A percentile compares a stretch with the other conserved stretches of the same genome.
These are phyloP conservation scores for Neonectria coccinea DNA, from an alignment of 2,329 filamentous ascomycete species.

Conservation along the genomic window DNA sequence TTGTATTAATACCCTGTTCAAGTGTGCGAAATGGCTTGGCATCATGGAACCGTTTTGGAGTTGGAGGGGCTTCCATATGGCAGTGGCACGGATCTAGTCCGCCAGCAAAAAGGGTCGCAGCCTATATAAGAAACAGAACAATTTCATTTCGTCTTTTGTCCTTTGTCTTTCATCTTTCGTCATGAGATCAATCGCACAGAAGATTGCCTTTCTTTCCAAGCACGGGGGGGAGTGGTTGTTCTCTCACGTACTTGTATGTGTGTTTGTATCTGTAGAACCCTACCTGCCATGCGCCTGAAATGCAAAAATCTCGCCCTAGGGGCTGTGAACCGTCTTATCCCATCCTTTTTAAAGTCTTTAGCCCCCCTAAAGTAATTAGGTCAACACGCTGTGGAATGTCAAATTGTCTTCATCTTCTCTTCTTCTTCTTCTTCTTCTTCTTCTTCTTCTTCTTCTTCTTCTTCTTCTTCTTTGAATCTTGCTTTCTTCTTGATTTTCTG, in stretches of 20 bases:
- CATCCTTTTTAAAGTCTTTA: conserved; percentile 28
- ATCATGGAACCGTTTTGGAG: conserved; percentile 35
- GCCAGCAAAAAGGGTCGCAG: conserved; percentile 28
- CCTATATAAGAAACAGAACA: conserved; percentile 29
- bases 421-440: background rate
- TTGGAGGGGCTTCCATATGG: conserved; percentile 31
- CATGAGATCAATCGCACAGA: conserved; percentile 41
- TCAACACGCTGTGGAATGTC: conserved; percentile 26
- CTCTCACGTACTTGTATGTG: conserved; percentile 31
- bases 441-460: background rate
- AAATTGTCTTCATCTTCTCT: conserved; percentile 7
- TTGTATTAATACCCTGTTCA: conserved; percentile 40
- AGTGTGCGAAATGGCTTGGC: conserved; percentile 37
- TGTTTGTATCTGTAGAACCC: conserved; percentile 36
- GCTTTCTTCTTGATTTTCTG: conserved; percentile 4
- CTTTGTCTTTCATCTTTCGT: conserved; percentile 40
- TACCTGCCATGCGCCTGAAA: conserved; percentile 48
- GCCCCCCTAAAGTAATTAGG: conserved; percentile 12
- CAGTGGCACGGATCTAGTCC: conserved; percentile 36
- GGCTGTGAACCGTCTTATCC: conserved; percentile 28
- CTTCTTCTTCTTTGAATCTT: background rate
- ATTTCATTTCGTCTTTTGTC: conserved; percentile 36
- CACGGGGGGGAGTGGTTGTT: conserved; percentile 30
- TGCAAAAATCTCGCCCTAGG: conserved; percentile 34
- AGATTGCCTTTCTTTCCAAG: conserved; percentile 33